A percentile compares a stretch with the other conserved stretches of the same genome.
These are phyloP conservation scores for Lathyrus oleraceus DNA, from an alignment of 306 rosid species.

Conservation along the genomic window DNA sequence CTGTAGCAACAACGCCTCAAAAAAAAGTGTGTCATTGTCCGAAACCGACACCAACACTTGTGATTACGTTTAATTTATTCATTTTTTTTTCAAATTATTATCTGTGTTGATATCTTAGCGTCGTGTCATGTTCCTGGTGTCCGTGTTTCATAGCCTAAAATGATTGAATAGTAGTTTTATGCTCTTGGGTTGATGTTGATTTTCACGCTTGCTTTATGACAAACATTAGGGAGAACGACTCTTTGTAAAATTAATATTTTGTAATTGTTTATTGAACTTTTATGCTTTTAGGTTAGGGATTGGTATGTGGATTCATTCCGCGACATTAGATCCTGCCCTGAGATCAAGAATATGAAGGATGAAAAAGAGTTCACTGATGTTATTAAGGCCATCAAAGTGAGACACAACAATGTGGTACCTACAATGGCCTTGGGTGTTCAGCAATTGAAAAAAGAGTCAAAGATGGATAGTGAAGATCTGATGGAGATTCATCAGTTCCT, in stretches of 20 bases:
- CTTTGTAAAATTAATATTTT: conserved; percentile 19
- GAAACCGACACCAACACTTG: too few species aligned
- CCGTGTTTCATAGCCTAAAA: too few species aligned
- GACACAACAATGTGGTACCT: conserved; percentile 97
- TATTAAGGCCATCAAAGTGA: conserved; percentile 93
- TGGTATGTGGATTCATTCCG: conserved; percentile 97
- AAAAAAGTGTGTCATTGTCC: too few species aligned
- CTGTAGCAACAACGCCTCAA: too few species aligned
- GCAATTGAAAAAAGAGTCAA: conserved; percentile 76
- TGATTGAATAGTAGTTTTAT: conserved; percentile 9
- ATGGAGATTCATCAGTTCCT: conserved; percentile 86
- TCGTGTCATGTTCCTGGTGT: too few species aligned
- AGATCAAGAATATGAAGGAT: conserved; percentile 62
- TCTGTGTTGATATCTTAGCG: too few species aligned
- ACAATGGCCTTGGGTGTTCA: conserved; percentile 97
- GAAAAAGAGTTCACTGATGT: conserved; percentile 77
- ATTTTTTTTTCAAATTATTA: too few species aligned
- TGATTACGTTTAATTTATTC: too few species aligned
- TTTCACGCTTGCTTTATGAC: conserved; percentile 2
- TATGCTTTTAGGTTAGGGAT: conserved; percentile 73
- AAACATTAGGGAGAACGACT: conserved; percentile 12
- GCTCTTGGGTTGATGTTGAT: conserved; percentile 6
- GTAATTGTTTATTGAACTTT: conserved; percentile 16
- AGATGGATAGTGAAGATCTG: conserved; percentile 56
- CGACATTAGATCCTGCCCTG: conserved; percentile 80